Conservation (phyloP, 305 asterid genomes). For the Salvia sclarea region DNA sequence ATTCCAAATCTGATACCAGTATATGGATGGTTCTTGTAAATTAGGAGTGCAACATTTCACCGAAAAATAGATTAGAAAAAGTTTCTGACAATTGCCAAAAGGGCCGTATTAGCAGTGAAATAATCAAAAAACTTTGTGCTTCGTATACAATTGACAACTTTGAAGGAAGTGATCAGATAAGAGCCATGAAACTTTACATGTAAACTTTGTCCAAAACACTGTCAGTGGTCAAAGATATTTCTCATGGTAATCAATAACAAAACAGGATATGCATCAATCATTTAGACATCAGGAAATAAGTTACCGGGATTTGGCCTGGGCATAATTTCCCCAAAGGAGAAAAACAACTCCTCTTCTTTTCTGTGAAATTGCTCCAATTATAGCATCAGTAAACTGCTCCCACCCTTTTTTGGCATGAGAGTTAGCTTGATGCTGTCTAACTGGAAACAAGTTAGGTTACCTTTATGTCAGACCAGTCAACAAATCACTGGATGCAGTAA, state of each 20-base stretch:
- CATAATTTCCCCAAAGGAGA: conserved; percentile 98
- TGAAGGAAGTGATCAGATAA: not conserved
- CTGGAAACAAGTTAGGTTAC: conserved; percentile 43
- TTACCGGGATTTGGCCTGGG: conserved; percentile 92
- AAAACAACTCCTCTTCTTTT: conserved; percentile 85
- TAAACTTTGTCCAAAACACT: not conserved
- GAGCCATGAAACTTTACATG: not conserved
- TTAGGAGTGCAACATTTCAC: not conserved
- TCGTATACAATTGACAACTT: not conserved
- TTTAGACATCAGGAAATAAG: conserved; percentile 11
- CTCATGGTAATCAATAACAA: conserved; percentile 14
- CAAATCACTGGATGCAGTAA: not conserved
- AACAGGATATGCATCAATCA: not conserved
- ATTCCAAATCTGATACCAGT: not conserved
- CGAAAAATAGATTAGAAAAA: not conserved
- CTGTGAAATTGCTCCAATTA: conserved; percentile 76
- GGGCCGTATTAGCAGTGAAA: not conserved
- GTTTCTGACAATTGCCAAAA: not conserved
- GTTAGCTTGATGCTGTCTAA: conserved; percentile 87
- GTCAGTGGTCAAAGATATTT: not conserved
- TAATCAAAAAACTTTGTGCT: not conserved
- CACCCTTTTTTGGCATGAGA: conserved; percentile 97
- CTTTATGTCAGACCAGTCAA: conserved; percentile 19
- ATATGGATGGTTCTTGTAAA: not conserved
- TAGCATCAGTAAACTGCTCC: conserved; percentile 98